Evolutionary conservation across 1,284 basidiomycete genomes (phyloP).

Genomic region (Ganoderma lingzhi): DNA sequence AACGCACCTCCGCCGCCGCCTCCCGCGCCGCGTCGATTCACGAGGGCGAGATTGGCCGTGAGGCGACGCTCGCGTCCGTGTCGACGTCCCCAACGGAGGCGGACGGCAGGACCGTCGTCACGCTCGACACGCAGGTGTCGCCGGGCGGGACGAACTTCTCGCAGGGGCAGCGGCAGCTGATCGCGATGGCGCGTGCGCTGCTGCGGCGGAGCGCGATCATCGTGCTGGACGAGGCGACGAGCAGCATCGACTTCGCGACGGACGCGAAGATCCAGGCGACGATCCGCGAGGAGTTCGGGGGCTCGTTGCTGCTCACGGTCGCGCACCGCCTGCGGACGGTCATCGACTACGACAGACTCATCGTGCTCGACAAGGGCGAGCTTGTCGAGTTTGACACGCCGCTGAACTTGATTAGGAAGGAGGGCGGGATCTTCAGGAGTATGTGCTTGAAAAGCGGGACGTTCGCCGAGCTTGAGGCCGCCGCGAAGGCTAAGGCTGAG

Average conservation of each 20-base stretch:
- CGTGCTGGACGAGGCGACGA: slow-evolving; percentile 86
- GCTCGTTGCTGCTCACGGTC: slow-evolving; percentile 63
- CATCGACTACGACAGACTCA: slow-evolving; percentile 82
- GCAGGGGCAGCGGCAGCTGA: slow-evolving; percentile 85
- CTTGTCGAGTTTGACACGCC: slow-evolving; percentile 89
- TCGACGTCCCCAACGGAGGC: slow-evolving; percentile 53
- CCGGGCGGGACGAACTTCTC: slow-evolving; percentile 87
- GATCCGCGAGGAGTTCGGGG: slow-evolving; percentile 81
- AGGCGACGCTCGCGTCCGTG: slow-evolving; percentile 44
- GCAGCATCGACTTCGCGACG: slow-evolving; percentile 79
- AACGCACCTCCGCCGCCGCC: slow-evolving; percentile 56
- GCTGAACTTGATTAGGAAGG: slow-evolving; percentile 74
- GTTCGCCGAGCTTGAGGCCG: slow-evolving; percentile 71
- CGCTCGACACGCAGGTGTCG: slow-evolving; percentile 78
- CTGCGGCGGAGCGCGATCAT: slow-evolving; percentile 81
- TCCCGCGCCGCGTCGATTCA: slow-evolving; percentile 57
- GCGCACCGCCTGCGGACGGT: slow-evolving; percentile 61
- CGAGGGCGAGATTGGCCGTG: slow-evolving; percentile 41
- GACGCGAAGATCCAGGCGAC: slow-evolving; percentile 83
- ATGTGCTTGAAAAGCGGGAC: slow-evolving; percentile 88
- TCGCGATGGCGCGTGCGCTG: slow-evolving; percentile 83
- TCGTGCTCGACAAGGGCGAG: slow-evolving; percentile 85
- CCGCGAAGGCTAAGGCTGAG: slow-evolving; percentile 56
- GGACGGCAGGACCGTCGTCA: slow-evolving; percentile 62
- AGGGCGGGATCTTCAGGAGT: slow-evolving; percentile 77